Base-by-base conservation (phyloP, 1,284 basidiomycete genomes). In the Cutaneotrichosporon curvatum region DNA sequence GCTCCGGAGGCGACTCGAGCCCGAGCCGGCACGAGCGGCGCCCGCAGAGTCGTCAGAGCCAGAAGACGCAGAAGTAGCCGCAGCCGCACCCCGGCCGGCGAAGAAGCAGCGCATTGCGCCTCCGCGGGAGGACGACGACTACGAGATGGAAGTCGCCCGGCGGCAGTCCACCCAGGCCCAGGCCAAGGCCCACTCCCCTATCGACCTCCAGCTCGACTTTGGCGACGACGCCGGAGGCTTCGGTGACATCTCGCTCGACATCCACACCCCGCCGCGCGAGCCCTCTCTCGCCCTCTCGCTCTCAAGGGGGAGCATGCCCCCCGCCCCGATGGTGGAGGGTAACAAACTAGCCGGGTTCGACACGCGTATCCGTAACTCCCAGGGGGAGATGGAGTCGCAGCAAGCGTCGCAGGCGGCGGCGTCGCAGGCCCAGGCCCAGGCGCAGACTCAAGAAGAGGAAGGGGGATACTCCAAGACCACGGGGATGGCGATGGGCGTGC, bases 381-480 rank as follows among this genome's bases (percentile, higher is more conserved):
- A 36, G 32, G 47, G 42, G 14, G 42, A 50, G 35, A n/a, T 39
- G 22, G 39, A 46, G 40, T 33, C 40, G 12, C 23, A 19, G 18
- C 35, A 22, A 21, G 40, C 40, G 20, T 32, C 14, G 36, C 39
- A 37, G 20, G 25, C 23, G 23, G 23, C 14, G 25, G 16, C 11
- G 21, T 10, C 22, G 2, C 22, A 23, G 9, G 23, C 22, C 18
- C 20, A 34, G n/a, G 22, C 30, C 31, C 21, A 23, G 43, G 35
- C 28, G 12, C 45, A 40, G 40, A 9, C 19, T 20, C 10, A 23
- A n/a, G 22, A 28, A 2, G 31, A 35, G 15, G 19, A 36, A n/a
- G 50, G 47, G n/a, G 84, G 86, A 7, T 85, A 87, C 68, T 88
- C 85, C 70, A 85, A 83, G 74, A 92, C 91, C 62, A 96, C 92